Base-by-base conservation (phyloP, 2,329 filamentous ascomycete genomes). In the Dendrostoma leiphaemia region DNA sequence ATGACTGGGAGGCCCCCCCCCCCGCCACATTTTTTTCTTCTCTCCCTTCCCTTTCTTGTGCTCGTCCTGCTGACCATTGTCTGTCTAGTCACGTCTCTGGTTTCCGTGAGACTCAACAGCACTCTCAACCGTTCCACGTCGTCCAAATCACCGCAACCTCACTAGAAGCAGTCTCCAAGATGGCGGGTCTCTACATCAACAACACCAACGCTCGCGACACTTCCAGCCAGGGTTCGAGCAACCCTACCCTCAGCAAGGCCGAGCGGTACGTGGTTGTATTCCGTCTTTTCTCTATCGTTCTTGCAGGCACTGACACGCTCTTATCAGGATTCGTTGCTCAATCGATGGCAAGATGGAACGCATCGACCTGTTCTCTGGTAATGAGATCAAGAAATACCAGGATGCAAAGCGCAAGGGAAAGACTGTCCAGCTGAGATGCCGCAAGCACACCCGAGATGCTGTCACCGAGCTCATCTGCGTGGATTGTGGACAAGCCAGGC, bases 381-480 rank as follows among this genome's bases (percentile, higher is more conserved):
- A 46, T 28, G 44, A 55, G 55, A 48, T 55, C 52, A 51, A 51
- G 44, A 58, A 55, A 13, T 54, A 47, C 34, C n/a, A 19, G 2
- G 34, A 38, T 26, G 37, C 38, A n/a, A 46, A 47, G 19, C 26
- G 34, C 4, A 45, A 17, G n/a, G 40, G 45, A n/a, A 34, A 24
- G n/a, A 48, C 29, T 2, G 28, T 19, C 17, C n/a, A 24, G 10
- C 29, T 58, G 17, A 48, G 43, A 12, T 58, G 55, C 21, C 52
- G 52, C 28, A 58, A 58, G 55, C 55, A 58, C 28, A 31, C 48
- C 31, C 32, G 29, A 2, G 44, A 37, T 15, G 10, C 38, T n/a
- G 7, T 19, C 13, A 17, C 38, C 26, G 55, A 58, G 44, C 12
- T 58, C 12, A 37, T 34, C 6, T 58, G 55, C 38, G 35, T 19